Evolutionary conservation across 106 monocot genomes (phyloP).

Genomic region (Allium cepa): DNA sequence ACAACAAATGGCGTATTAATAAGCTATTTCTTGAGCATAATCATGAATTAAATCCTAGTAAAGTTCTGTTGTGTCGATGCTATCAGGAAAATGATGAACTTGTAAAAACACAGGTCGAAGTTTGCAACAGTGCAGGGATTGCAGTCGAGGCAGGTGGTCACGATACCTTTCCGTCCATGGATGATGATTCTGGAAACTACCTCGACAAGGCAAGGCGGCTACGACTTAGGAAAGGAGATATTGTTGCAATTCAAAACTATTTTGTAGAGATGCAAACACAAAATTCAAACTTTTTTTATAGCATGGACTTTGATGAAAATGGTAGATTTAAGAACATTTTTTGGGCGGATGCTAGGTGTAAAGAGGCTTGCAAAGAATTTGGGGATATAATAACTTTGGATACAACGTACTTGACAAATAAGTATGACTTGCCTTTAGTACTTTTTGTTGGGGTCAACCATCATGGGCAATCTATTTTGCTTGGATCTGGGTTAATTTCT

Average conservation of each 20-base stretch:
- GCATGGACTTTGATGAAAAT: neutral
- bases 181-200: neutral
- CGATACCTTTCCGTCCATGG: neutral
- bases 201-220: neutral
- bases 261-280: neutral
- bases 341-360: conserved; percentile 1
- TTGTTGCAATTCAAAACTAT: neutral
- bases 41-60: neutral
- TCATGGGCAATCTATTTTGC: neutral
- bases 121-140: neutral
- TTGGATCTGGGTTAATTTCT: neutral
- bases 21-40: neutral
- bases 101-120: neutral
- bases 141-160: neutral
- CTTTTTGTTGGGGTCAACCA: neutral
- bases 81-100: neutral
- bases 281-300: neutral
- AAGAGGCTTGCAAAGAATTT: neutral
- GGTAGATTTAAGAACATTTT: neutral
- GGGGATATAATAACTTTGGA: neutral
- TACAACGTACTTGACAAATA: neutral
- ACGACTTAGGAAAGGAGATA: neutral
- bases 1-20: neutral
- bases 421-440: neutral
- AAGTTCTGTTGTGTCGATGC: neutral